Conservation (phyloP, 2,329 filamentous ascomycete species). For the Macrophomina tecta region DNA sequence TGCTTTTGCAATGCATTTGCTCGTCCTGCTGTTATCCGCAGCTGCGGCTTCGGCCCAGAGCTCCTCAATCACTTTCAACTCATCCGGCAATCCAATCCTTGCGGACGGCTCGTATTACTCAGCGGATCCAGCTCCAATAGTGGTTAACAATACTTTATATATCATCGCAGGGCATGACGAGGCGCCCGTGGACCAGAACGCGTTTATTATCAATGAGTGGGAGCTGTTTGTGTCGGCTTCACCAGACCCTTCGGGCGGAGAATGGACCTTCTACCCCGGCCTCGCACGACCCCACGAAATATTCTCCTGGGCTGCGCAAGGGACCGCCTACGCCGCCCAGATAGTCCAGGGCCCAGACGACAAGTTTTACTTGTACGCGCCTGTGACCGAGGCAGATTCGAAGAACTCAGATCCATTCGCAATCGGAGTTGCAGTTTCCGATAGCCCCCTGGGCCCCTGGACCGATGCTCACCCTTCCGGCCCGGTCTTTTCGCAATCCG, state of each 20-base stretch:
- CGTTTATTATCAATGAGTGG: slow-evolving; percentile 49
- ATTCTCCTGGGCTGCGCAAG: slow-evolving; percentile 45
- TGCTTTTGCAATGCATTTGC: too few relatives aligned
- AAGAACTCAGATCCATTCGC: slow-evolving; percentile 44
- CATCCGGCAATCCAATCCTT: slow-evolving; percentile 45
- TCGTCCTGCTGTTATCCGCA: background rate
- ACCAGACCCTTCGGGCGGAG: slow-evolving; percentile 38
- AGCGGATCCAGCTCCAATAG: slow-evolving; percentile 48
- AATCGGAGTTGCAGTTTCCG: slow-evolving; percentile 48
- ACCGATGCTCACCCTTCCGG: slow-evolving; percentile 43
- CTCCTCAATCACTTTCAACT: background rate
- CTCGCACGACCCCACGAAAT: slow-evolving; percentile 41
- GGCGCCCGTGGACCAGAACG: slow-evolving; percentile 38
- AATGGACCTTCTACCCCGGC: slow-evolving; percentile 44
- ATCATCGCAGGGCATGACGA: slow-evolving; percentile 46
- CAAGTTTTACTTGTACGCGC: slow-evolving; percentile 48
- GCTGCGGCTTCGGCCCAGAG: background rate
- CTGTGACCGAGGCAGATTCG: slow-evolving; percentile 39
- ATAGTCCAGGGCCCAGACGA: slow-evolving; percentile 44
- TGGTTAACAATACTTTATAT: slow-evolving; percentile 46
- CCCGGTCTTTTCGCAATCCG: slow-evolving; percentile 46
- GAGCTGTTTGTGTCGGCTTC: slow-evolving; percentile 39
- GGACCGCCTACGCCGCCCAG: slow-evolving; percentile 47
- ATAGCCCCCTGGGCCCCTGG: slow-evolving; percentile 45
- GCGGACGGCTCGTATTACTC: slow-evolving; percentile 48